phyloP scores from a whole-genome alignment of 108 stramenopile species.

The Cafeteria roenbergensis region DNA sequence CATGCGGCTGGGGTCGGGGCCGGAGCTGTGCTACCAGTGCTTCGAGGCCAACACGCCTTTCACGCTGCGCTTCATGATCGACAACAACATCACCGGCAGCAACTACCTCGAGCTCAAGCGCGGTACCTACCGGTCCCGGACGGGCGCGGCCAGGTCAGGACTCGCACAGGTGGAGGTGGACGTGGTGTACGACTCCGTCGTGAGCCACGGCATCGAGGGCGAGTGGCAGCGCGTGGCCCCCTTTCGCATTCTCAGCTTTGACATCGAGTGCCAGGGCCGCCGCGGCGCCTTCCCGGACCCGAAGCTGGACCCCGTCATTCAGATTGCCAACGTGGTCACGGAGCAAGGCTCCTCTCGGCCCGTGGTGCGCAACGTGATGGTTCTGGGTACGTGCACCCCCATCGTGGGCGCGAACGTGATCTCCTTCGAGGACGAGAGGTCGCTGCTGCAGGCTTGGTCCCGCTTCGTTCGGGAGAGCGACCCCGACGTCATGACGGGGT shows the following conservation, averaged over 20 bases:
- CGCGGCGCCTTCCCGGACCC: conserved; percentile 94
- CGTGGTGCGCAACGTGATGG: conserved; percentile 19
- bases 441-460: conserved; percentile 68
- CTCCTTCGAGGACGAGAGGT: conserved; percentile 67
- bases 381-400: conserved; percentile 56
- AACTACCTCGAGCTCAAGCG: conserved; percentile 79
- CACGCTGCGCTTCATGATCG: conserved; percentile 96
- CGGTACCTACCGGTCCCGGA: conserved; percentile 56
- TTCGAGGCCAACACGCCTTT: conserved; percentile 97
- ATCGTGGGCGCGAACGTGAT: conserved; percentile 96
- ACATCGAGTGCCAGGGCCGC: conserved; percentile 96
- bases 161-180: conserved; percentile 90
- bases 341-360: conserved; percentile 70
- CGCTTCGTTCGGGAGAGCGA: conserved; percentile 71
- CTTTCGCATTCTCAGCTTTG: conserved; percentile 78
- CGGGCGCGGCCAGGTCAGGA: too few species aligned
- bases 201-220: conserved; percentile 71
- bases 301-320: conserved; percentile 95
- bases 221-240: conserved; percentile 92
- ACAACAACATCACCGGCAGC: conserved; percentile 73
- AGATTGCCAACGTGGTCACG: conserved; percentile 84
- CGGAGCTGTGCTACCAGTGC: conserved; percentile 33
- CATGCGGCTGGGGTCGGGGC: conserved; percentile 52
- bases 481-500: conserved; percentile 93
- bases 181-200: conserved; percentile 69